These are phyloP conservation scores for Colletotrichum sp. DNA, from an alignment of 2,329 filamentous ascomycete species.

Conservation along the genomic window DNA sequence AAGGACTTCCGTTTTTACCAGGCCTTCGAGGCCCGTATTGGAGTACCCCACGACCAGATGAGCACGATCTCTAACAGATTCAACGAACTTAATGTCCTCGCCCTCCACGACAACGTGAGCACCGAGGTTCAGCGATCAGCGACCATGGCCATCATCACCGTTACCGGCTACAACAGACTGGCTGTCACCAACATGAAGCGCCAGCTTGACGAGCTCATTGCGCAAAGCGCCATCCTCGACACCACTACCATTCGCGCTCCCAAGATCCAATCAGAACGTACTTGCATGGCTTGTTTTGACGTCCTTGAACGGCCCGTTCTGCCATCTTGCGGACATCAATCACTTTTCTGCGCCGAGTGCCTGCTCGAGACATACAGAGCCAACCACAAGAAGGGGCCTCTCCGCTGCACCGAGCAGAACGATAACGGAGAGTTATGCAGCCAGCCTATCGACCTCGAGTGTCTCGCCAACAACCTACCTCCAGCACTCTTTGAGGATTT, in stretches of 20 bases:
- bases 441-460: background rate
- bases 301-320: background rate
- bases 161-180: rapidly evolving
- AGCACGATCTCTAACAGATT: background rate
- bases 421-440: background rate
- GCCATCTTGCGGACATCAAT: background rate
- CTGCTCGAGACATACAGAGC: background rate
- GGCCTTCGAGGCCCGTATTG: background rate
- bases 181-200: background rate
- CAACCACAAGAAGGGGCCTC: background rate
- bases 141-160: rapidly evolving
- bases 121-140: background rate
- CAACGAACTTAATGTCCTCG: background rate
- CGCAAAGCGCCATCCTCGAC: background rate
- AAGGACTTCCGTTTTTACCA: background rate
- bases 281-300: background rate
- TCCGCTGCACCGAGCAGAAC: background rate
- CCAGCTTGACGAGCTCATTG: background rate
- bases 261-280: background rate
- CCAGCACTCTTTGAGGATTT: background rate
- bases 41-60: background rate
- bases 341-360: background rate
- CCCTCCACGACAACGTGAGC: background rate
- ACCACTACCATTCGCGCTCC: background rate
- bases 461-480: background rate